Base-by-base conservation (phyloP, 2,329 filamentous ascomycete genomes). In the Karstenula rhodostoma region DNA sequence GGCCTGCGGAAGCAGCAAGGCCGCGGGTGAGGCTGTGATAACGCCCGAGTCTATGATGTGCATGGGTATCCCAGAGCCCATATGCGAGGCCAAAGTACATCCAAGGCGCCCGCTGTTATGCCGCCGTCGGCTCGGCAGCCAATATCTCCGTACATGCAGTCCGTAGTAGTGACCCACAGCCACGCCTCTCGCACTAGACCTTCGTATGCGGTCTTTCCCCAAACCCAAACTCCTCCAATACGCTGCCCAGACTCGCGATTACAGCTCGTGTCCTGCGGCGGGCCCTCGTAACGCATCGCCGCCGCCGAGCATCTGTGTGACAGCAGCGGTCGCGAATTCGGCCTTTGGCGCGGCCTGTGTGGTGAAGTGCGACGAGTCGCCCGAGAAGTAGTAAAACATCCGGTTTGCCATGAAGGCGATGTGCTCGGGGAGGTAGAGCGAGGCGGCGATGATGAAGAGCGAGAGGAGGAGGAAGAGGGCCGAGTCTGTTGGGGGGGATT, bases 361-460 rank as follows among this genome's bases (percentile, higher is more conserved):
- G 13, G 66, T 61, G 1, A 72, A 67, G 9, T 64, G 66, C 46
- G 69, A 63, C 69, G 87, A 85, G 74, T 97, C 93, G 68, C 95
- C 95, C 66, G 90, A 89, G 78, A 93, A 92, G 84, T 99, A 99
- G 84, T 97, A 99, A 87, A 92, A 96, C 56, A 93, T 89, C 75
- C 94, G 91, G 75, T 89, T 88, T 74, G 90, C 87, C 71, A 99
- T 89, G 76, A 92, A 90, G 72, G 87, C 85, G 72, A 98, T 82
- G 81, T 98, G 94, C 73, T 96, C 90, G 12, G 95, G 95, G 19
- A 99, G 91, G 84, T 99, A 99, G 66, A 98, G 88, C 66, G 92
- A 90, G 56, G 89, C 89, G 68, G 93, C 95, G 75, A 96, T 93
- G 72, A 92, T 85, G 72, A 95, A 89, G 81, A 98, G 89, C 73